Evolutionary conservation across 306 rosid genomes (phyloP), one percentile per base, ranked within the genome.

Genomic region (Trichosanthes truncata): DNA sequence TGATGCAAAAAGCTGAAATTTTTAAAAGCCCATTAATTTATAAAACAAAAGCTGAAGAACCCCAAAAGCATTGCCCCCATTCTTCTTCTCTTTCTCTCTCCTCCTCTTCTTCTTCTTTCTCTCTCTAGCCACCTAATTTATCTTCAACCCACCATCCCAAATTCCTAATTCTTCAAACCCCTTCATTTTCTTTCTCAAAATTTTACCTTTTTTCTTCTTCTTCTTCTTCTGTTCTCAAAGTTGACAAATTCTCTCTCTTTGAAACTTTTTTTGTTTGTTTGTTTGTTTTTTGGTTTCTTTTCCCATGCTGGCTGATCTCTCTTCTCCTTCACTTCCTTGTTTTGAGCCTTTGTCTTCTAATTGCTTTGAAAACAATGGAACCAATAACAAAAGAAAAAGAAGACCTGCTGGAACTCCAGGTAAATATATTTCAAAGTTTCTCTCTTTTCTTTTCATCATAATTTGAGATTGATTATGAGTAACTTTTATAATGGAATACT

Each of bases 401-500:
- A 84, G 98, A 25, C 98, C 98, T 0, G 97, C 98, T 2, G 98
- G 98, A 77, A 94, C 98, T 74, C 98, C 98, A 83, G 98, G 98
- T 93, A 61, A 21, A 21, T 43, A 43, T 43, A 0, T 1, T 6
- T 49, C 55, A 13, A 49, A 49, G 0, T 49, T 5, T 49, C 18
- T 49, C 55, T 14, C 4, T 49, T 14, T 49, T 3, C 14, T 49
- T 5, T 12, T 49, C 20, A 29, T 29, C 33, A 29, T 29, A 29
- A 29, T 29, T 29, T 29, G 33, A 29, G 33, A 29, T 29, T 29
- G 33, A 29, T 29, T 29, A 29, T 29, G 33, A 29, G 33, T 2
- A 49, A 12, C 14, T 49, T 12, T 49, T 17, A 23, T 60, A 5
- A 26, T 26, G 38, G 67, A 25, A 57, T 31, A 23, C 8, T 57